These are phyloP conservation scores for Vitis rupestris DNA, from an alignment of 164 flowering plant species.

Conservation along the genomic window DNA sequence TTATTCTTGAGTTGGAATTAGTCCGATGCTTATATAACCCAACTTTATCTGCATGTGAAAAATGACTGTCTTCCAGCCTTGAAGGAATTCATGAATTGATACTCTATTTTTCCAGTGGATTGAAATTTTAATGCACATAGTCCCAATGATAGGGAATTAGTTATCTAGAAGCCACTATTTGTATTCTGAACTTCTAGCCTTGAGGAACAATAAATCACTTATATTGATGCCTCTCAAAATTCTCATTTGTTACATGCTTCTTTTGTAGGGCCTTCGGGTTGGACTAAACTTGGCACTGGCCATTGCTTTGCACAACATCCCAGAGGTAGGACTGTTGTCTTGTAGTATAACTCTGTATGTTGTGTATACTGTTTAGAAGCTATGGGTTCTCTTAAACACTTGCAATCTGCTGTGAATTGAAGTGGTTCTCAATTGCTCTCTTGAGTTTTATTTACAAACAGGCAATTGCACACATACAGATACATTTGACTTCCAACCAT, in stretches of 20 bases:
- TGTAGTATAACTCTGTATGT: too few species aligned
- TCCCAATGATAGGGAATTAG: not conserved
- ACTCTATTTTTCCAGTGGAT: not conserved
- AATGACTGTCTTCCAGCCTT: not conserved
- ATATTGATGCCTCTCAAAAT: not conserved
- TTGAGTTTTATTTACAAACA: too few species aligned
- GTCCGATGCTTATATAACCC: not conserved
- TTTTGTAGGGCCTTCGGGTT: conserved; percentile 81
- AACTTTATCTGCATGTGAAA: not conserved
- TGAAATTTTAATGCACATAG: not conserved
- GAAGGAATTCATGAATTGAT: not conserved
- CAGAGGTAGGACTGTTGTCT: conserved; percentile 59
- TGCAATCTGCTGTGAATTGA: too few species aligned
- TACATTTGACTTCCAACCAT: too few species aligned
- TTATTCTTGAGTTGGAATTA: not conserved
- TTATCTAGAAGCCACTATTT: not conserved
- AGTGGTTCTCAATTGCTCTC: too few species aligned
- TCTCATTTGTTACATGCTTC: not conserved
- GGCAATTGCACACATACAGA: too few species aligned
- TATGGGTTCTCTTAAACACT: too few species aligned
- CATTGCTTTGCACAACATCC: conserved; percentile 92
- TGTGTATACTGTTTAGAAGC: too few species aligned
- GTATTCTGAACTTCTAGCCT: not conserved
- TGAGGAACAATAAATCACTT: not conserved
- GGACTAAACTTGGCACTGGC: conserved; percentile 94